These are phyloP conservation scores for Chaetomiaceae sp. DNA, from an alignment of 2,329 filamentous ascomycete species.

Conservation along the genomic window DNA sequence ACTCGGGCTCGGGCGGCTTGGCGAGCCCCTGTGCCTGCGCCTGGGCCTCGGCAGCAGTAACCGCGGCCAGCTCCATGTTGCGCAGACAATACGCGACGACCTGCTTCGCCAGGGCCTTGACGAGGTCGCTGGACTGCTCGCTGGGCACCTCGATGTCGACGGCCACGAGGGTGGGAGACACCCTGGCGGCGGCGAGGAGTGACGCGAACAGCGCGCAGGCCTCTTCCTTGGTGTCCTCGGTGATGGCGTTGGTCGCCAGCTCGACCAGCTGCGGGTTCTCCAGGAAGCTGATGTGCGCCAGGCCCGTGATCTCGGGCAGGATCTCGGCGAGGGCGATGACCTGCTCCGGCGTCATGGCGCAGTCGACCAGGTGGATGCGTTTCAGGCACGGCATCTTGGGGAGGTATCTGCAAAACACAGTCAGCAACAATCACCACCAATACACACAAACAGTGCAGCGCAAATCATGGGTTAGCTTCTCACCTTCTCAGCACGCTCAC, in stretches of 20 bases:
- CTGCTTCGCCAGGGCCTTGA: slow-evolving; percentile 87
- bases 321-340: slow-evolving; percentile 88
- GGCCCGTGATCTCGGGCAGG: slow-evolving; percentile 71
- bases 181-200: slow-evolving; percentile 77
- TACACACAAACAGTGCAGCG: too few species aligned
- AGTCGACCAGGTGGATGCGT: slow-evolving; percentile 80
- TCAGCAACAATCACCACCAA: slow-evolving; percentile 6
- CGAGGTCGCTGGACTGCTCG: slow-evolving; percentile 77
- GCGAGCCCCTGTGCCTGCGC: slow-evolving; percentile 22
- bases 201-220: slow-evolving; percentile 92
- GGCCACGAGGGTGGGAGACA: slow-evolving; percentile 78
- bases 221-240: slow-evolving; percentile 81
- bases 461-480: too few species aligned
- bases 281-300: slow-evolving; percentile 83
- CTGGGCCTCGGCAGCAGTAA: slow-evolving; percentile 31
- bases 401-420: slow-evolving; percentile 56
- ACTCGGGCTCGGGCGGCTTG: slow-evolving; percentile 43
- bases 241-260: slow-evolving; percentile 69
- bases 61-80: slow-evolving; percentile 68
- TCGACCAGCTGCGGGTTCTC: slow-evolving; percentile 71
- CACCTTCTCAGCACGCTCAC: slow-evolving; percentile 70
- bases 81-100: slow-evolving; percentile 91
- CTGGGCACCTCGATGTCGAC: slow-evolving; percentile 88
- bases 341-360: slow-evolving; percentile 78
- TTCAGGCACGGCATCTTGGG: slow-evolving; percentile 74